Percentiles rank a stretch among this genome's conserved stretches.
Evolutionary conservation across 1,284 basidiomycete genomes (phyloP).

Genomic region (Marasmius sp.): DNA sequence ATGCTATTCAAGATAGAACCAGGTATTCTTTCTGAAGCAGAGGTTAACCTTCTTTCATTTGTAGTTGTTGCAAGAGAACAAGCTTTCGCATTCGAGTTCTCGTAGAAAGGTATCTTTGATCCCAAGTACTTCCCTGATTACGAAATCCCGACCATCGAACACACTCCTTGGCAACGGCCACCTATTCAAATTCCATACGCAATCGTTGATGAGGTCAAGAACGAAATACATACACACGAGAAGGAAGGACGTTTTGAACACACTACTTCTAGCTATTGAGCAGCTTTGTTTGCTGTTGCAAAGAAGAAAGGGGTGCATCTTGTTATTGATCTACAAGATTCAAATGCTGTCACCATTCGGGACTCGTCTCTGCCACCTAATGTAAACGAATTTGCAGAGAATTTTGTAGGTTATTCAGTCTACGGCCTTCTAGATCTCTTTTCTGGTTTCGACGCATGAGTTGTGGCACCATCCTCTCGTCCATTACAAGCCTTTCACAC

Average conservation of each 20-base stretch:
- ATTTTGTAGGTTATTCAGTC: constrained; percentile 21
- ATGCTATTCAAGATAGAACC: constrained; percentile 15
- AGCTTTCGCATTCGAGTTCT: constrained; percentile 27
- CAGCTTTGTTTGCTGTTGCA: constrained; percentile 27
- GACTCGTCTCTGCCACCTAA: constrained; percentile 26
- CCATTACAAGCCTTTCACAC: constrained; percentile 16
- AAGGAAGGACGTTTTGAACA: constrained; percentile 28
- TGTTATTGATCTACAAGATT: constrained; percentile 29
- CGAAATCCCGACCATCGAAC: constrained; percentile 31
- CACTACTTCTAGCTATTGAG: constrained; percentile 27
- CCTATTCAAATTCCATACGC: constrained; percentile 27
- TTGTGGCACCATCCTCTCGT: constrained; percentile 5
- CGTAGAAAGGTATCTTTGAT: constrained; percentile 29
- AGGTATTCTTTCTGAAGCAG: constrained; percentile 16
- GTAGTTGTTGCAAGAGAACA: constrained; percentile 19
- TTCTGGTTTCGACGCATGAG: constrained; percentile 25
- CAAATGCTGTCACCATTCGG: constrained; percentile 31
- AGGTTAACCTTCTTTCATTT: constrained; percentile 23
- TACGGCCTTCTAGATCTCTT: constrained; percentile 4
- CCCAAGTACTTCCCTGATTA: constrained; percentile 32
- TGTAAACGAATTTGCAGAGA: constrained; percentile 30
- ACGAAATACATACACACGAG: constrained; percentile 22
- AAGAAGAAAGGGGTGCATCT: constrained; percentile 31
- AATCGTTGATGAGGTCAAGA: constrained; percentile 19
- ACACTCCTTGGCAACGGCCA: constrained; percentile 28